Base-by-base conservation (phyloP, 2,329 filamentous ascomycete genomes). In the Sarocladium brachiariae region DNA sequence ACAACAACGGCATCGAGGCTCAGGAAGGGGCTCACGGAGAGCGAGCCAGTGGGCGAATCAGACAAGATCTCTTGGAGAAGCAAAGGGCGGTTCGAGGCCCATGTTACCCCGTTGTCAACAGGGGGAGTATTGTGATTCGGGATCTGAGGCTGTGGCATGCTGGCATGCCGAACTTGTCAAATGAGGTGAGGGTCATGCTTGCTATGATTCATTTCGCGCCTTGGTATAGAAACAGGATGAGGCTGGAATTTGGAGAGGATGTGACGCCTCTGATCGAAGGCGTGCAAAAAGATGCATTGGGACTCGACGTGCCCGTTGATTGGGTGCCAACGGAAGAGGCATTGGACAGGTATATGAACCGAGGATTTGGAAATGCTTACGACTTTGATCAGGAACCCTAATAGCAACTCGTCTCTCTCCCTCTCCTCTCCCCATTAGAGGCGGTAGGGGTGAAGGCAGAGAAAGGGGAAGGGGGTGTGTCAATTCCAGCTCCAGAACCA, bases 121-220 rank as follows among this genome's bases (percentile, higher is more conserved):
- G 78, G 56, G 79, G 81, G 0, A 75, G 76, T 34, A 59, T 84
- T 19, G 68, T 83, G 31, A 59, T 85, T 25, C 70, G 82, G 2
- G 81, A 84, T 59, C 61, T 84, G 50, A 66, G 80, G 21, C 70
- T 83, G 4, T 85, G 81, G 80, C 80, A 84, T 59, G 79, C 78
- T 0, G 81, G 80, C 0, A 81, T 82, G 74, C 79, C 79, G 1
- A 84, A 84, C 56, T 57, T 62, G 37, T 75, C 73, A 1, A 61
- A 70, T 4, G 63, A 72, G 6, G 70, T 75, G 14, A 64, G 78
- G 23, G 70, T 81, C 16, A 82, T 83, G 79, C 62, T 83, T n/a
- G 77, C 77, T 30, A 72, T 78, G 67, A 78, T 81, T 37, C 77
- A 79, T 59, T 81, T 81, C 57, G 76, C 78, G 0, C 71, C 70